Base-by-base conservation (phyloP, 352 stramenopile species). In the Pythium biforme region DNA sequence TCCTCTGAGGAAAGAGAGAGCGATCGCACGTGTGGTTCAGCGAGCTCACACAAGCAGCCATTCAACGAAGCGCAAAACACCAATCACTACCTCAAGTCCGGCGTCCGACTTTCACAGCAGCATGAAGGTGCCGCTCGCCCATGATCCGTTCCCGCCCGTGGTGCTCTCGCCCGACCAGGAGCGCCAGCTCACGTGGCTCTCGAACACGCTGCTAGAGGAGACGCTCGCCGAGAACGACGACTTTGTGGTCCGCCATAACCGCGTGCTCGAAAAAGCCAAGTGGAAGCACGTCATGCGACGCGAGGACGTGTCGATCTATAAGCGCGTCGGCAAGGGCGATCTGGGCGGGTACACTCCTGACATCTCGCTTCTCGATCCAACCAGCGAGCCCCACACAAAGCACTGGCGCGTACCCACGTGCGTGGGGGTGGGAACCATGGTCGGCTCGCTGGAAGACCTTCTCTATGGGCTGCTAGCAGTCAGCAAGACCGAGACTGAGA, bases 51-150 rank as follows among this genome's bases (percentile, higher is more conserved):
- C 37, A 17, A 43, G 17, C 15, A 43, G 37, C 37, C 37, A 20
- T 43, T 43, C 37, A 43, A 4, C 37, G 14, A 37, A 37, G 11
- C 37, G 37, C 14, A 4, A n/a, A n/a, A 14, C 41, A 49, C 6
- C 22, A 7, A 27, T 17, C 15, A 46, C n/a, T n/a, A 49, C 41
- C 26, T 27, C 41, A 5, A 26, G 41, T 19, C n/a, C 51, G 20
- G 12, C 31, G 23, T 26, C 12, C 27, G 3, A 55, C 26, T 7
- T 4, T 22, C n/a, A n/a, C n/a, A n/a, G 11, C 14, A 17, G 23
- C 19, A 86, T 84, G 75, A 83, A 79, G 69, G 77, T 80, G 48
- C 73, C 73, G 59, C 23, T 83, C 50, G 64, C 69, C 41, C 75
- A 78, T 60, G 81, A 76, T 34, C 51, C 77, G 27, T 86, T 88